Base-by-base conservation (phyloP, 1,139 yeast species). In the Kodamaea suecica region DNA sequence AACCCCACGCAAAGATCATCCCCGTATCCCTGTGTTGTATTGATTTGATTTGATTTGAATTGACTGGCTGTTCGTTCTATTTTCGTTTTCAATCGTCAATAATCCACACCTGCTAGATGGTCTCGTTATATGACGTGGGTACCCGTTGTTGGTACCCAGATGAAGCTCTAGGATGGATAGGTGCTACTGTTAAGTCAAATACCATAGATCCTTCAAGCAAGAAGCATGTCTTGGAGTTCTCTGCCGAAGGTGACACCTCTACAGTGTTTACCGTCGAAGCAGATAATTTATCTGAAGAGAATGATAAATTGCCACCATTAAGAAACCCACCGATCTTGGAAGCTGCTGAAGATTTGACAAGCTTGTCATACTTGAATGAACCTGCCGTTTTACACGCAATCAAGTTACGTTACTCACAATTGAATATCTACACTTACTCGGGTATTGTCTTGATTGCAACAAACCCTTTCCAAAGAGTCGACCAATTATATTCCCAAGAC, bases 401-500 rank as follows among this genome's bases (percentile, higher is more conserved):
- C 58, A 84, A 80, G 52, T 78, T 86, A 49, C 79, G 98, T 52
- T 92, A 92, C 56, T 73, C 88, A 20, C 95, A 87, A 54, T 75
- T 88, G 50, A 86, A 83, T 55, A 92, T 92, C 45, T 92, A 92
- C 59, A 94, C 98, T 3, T 92, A 92, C 59, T 86, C 96, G 1
- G 98, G 98, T 59, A 92, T 94, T 43, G 98, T 92, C 40, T 78
- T 92, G 54, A 90, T 92, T 54, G 98, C 98, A 23, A 84, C 95
- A 6, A 92, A 92, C 58, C 98, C 98, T 11, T 92, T 92, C 62
- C 96, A 86, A 57, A 73, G 84, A 48, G 87, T 88, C 29, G 97
- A 90, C 55, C 92, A 86, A 51, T 71, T 92, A 37, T 94, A 94
- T 59, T 81, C 95, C 6, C 84, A 85, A 33, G 96, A 90, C 50